Evolutionary conservation across 2,329 filamentous ascomycete species (phyloP), one percentile per base, ranked within the genome.

Genomic region (Exophiala lecanii-corni): DNA sequence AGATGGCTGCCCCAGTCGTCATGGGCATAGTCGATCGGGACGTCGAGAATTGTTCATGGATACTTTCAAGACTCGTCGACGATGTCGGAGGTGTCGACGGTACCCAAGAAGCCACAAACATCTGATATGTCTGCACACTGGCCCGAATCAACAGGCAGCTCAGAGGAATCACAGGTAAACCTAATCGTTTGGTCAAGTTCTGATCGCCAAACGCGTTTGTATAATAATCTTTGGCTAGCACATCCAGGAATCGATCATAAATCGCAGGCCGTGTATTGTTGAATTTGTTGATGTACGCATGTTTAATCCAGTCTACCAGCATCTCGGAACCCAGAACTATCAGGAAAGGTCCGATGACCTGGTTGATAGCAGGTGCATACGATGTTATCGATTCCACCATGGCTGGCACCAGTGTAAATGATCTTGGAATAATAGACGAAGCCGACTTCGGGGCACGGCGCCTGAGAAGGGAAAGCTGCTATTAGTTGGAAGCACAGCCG

Each of bases 281-380:
- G 71, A 98, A 98, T 62, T 98, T 98, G 61, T 83, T 89, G 62
- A 98, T 94, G 62, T 97, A 98, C 16, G 88, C 88, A 61, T 98
- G 94, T 64, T 98, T 98, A 63, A 96, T 78, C 78, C 86, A 89
- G 65, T 98, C 92, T 2, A 98, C 92, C 6, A 95, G 69, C 82
- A 96, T 96, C 67, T 98, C 92, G 50, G 89, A 95, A 1, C 89
- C 91, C 5, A 98, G 78, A 0, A 98, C 94, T 5, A 98, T 81
- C 9, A 98, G 69, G 55, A 98, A 98, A 0, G 92, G 94, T 0
- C 88, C 89, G 3, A 98, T 71, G 0, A 98, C 85, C 61, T 96
- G 89, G 7, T 86, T 88, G 0, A 71, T 41, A 1, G 61, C 64
- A 5, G 68, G 65, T 1, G 70, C 59, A 41, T 70, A 65, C 6